These are phyloP conservation scores for Nicotiana paniculata DNA, from an alignment of 257 asterid species.

Conservation along the genomic window DNA sequence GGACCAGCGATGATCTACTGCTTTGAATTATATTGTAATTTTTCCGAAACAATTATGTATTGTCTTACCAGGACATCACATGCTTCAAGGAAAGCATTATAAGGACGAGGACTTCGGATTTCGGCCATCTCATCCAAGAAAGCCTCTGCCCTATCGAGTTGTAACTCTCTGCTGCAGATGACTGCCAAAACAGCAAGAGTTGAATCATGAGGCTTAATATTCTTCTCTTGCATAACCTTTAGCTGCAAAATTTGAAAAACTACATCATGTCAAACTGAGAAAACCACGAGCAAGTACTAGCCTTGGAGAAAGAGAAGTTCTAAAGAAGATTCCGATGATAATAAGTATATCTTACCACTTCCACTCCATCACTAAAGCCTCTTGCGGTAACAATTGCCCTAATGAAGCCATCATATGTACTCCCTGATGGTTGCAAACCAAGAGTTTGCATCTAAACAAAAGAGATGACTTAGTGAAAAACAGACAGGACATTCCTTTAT, in stretches of 20 bases:
- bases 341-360: conserved; percentile 50
- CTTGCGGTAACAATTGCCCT: conserved; percentile 50
- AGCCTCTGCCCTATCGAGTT: conserved; percentile 70
- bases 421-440: conserved; percentile 62
- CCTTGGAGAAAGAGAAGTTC: not conserved
- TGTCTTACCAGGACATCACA: conserved; percentile 66
- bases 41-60: not conserved
- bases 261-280: conserved; percentile 9
- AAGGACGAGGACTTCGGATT: conserved; percentile 34
- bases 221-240: conserved; percentile 60
- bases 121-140: conserved; percentile 50
- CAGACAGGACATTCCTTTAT: not conserved
- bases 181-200: conserved; percentile 68
- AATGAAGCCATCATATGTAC: conserved; percentile 58
- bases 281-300: not conserved
- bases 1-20: not conserved
- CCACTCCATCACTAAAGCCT: conserved; percentile 51
- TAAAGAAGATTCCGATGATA: not conserved
- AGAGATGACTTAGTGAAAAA: conserved; percentile 14
- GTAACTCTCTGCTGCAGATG: conserved; percentile 63
- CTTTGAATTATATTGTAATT: not conserved
- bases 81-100: conserved; percentile 72
- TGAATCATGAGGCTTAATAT: conserved; percentile 62
- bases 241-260: conserved; percentile 43
- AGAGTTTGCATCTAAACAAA: conserved; percentile 67